Conservation (phyloP, 2,329 filamentous ascomycete species). For the Westerdykella aurantiaca region DNA sequence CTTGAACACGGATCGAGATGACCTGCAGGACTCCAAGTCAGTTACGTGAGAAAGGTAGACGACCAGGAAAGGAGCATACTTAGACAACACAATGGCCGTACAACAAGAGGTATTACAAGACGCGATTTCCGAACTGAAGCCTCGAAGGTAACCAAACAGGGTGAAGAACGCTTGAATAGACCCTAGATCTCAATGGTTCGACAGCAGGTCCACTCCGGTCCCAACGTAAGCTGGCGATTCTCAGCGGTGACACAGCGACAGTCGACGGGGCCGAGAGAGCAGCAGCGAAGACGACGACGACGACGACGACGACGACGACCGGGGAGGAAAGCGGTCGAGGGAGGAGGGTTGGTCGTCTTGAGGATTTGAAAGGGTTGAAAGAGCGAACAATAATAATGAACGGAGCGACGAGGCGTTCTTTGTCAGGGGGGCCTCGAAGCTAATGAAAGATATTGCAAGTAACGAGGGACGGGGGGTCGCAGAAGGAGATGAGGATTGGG, state of each 20-base stretch:
- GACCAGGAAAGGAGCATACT: too few species aligned
- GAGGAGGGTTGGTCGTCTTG: constrained; percentile 21
- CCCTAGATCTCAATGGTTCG: not conserved
- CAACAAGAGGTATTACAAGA: too few species aligned
- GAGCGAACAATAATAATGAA: constrained; percentile 39
- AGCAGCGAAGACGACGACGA: not conserved
- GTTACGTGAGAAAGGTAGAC: too few species aligned
- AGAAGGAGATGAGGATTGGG: constrained; percentile 25
- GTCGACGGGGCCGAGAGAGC: not conserved
- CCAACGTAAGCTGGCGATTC: too few species aligned
- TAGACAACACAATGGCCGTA: too few species aligned
- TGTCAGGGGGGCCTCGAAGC: constrained; percentile 24
- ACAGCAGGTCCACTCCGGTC: too few species aligned
- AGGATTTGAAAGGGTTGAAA: constrained; percentile 30
- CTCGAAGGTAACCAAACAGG: constrained; percentile 20
- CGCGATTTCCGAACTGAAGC: constrained; percentile 14
- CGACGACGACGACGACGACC: not conserved
- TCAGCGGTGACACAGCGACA: not conserved
- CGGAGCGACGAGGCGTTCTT: constrained; percentile 28
- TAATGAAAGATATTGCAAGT: constrained; percentile 25
- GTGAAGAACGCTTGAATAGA: constrained; percentile 13
- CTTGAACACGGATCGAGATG: not conserved
- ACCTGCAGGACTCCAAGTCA: not conserved
- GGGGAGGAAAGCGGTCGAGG: not conserved
- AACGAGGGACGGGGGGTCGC: constrained; percentile 33